Evolutionary conservation across 306 rosid species (phyloP).

Genomic region (Vigna reflexopilosa): DNA sequence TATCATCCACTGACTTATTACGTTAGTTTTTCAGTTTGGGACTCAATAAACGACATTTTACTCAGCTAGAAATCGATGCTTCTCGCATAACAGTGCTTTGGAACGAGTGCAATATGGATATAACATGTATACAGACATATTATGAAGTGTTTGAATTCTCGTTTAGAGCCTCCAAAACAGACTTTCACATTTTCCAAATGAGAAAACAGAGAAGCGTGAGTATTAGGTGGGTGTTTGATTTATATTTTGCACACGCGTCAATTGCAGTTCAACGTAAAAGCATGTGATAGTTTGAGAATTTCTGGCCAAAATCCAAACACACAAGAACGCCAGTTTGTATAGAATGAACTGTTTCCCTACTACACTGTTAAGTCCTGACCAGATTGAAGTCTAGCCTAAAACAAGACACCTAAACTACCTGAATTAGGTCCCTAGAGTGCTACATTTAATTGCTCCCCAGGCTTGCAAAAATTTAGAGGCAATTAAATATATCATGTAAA

Average conservation of each 20-base stretch:
- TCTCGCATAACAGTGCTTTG: too few relatives aligned
- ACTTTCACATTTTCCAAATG: background rate
- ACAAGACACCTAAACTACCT: conserved; percentile 25
- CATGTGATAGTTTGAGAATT: too few relatives aligned
- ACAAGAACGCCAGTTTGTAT: background rate
- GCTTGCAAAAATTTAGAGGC: conserved; percentile 27
- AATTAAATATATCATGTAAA: conserved; percentile 38
- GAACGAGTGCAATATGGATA: too few relatives aligned
- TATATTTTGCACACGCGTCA: too few relatives aligned
- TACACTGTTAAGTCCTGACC: conserved; percentile 3
- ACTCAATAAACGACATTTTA: too few relatives aligned
- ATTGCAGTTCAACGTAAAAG: too few relatives aligned
- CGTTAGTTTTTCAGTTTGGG: too few relatives aligned
- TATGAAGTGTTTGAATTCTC: background rate
- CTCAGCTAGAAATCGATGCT: too few relatives aligned
- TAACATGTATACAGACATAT: too few relatives aligned
- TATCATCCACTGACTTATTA: conserved; percentile 24
- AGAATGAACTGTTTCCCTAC: background rate
- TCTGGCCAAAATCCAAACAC: too few relatives aligned
- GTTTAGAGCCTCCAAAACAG: background rate
- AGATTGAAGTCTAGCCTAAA: conserved; percentile 13
- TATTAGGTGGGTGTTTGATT: too few relatives aligned
- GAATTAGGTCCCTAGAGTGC: conserved; percentile 21
- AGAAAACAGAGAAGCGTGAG: background rate
- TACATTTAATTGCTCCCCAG: background rate